A percentile compares a stretch with the other conserved stretches of the same genome.
phyloP scores from a whole-genome alignment of 163 green algal species.

The Chlamydomonas reinhardtii region DNA sequence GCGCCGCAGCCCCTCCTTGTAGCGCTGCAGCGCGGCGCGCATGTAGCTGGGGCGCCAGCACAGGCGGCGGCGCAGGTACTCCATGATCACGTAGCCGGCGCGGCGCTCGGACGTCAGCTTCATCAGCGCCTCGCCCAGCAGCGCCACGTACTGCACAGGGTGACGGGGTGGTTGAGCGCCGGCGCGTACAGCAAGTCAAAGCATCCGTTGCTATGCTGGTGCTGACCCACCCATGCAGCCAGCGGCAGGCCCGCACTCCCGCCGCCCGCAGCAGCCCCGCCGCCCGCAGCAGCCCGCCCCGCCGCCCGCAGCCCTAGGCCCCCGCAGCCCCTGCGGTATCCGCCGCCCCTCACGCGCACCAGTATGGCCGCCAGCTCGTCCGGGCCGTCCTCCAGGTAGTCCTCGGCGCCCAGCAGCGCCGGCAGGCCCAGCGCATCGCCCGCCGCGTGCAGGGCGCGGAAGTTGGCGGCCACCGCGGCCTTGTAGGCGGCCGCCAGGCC shows the following conservation, averaged over 20 bases:
- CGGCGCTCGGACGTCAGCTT: conserved; percentile 35
- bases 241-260: no score
- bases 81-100: conserved; percentile 31
- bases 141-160: conserved; percentile 12
- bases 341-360: background rate
- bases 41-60: conserved; percentile 39
- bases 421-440: conserved; percentile 34
- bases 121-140: conserved; percentile 37
- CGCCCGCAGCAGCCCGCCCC: no score
- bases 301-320: no score
- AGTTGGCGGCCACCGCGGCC: conserved; percentile 25
- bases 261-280: no score
- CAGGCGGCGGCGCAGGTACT: conserved; percentile 34
- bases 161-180: no score
- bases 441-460: conserved; percentile 1
- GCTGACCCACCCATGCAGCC: no score
- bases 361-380: conserved; percentile 40
- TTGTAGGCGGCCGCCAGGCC: conserved; percentile 7
- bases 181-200: no score
- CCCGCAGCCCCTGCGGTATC: no score
- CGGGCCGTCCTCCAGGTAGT: conserved; percentile 47
- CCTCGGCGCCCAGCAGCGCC: conserved; percentile 24
- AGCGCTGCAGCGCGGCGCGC: conserved; percentile 5
- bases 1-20: background rate
- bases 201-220: no score